Evolutionary conservation across 73 alveolate genomes (phyloP).

Genomic region (Tetrahymena elliotti): DNA sequence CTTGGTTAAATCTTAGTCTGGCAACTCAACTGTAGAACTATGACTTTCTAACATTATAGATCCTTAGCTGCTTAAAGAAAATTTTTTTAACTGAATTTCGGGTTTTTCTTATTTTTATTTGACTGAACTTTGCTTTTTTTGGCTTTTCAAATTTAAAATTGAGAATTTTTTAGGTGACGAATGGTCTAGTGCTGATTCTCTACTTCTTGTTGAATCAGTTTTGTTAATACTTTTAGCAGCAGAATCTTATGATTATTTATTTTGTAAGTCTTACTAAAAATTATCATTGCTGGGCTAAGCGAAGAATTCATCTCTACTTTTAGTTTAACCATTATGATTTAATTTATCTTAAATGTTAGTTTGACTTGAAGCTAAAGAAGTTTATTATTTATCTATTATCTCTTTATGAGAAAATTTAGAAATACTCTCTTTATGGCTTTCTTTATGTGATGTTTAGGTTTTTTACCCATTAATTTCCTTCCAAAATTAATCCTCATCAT

Average conservation of each 20-base stretch:
- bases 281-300: background rate
- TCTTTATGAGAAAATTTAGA: background rate
- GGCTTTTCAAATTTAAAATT: background rate
- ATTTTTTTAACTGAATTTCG: background rate
- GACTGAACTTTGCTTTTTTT: background rate
- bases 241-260: background rate
- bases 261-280: background rate
- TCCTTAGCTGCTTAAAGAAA: background rate
- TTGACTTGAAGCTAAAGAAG: background rate
- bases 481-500: background rate
- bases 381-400: background rate
- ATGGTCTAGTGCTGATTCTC: background rate
- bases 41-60: background rate
- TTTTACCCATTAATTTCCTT: background rate
- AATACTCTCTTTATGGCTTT: background rate
- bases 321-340: background rate
- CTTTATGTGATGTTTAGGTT: background rate
- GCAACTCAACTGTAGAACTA: background rate
- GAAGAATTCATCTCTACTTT: background rate
- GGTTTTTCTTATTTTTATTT: background rate
- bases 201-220: background rate
- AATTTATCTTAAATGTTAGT: background rate
- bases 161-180: background rate
- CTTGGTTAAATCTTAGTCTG: background rate
- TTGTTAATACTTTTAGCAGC: background rate